Evolutionary conservation across 139 green algal genomes (phyloP).

Genomic region (Edaphochlamys debaryana): DNA sequence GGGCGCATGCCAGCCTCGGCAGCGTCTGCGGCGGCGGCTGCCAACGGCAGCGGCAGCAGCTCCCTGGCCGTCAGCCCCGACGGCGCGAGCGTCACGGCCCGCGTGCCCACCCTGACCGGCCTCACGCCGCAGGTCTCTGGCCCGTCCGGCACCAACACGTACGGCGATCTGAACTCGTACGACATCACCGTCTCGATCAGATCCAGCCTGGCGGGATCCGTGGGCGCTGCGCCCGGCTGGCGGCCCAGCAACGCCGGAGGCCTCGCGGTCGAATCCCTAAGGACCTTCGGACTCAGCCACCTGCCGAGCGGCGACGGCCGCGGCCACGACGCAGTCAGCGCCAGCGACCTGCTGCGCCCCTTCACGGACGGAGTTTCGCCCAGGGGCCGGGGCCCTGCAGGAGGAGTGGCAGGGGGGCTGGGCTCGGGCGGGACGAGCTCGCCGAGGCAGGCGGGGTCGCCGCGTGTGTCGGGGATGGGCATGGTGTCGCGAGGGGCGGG

Average conservation of each 20-base stretch:
- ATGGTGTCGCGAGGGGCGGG: too few species aligned
- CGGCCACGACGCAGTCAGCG: neutral
- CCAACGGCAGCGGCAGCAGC: neutral
- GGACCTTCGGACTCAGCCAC: neutral
- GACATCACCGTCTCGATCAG: conserved; percentile 9
- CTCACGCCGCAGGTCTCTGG: neutral
- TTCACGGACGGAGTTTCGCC: too few species aligned
- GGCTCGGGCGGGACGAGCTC: too few species aligned
- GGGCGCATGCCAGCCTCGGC: neutral
- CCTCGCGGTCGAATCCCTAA: neutral
- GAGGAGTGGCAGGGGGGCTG: too few species aligned
- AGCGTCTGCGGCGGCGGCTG: neutral
- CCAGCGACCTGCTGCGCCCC: conserved; percentile 4
- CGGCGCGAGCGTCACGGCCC: neutral
- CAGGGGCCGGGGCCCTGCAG: too few species aligned
- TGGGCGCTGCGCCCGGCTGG: neutral
- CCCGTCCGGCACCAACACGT: neutral
- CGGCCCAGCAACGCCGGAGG: neutral
- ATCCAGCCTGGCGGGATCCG: conserved; percentile 6
- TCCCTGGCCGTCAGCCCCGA: neutral
- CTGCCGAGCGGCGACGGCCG: neutral
- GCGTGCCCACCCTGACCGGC: neutral
- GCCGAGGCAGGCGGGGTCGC: too few species aligned
- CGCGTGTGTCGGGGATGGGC: too few species aligned
- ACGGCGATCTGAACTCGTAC: too few species aligned